Base-by-base conservation (phyloP, 768 basidiomycete genomes). In the Cyclocybe aegerita region DNA sequence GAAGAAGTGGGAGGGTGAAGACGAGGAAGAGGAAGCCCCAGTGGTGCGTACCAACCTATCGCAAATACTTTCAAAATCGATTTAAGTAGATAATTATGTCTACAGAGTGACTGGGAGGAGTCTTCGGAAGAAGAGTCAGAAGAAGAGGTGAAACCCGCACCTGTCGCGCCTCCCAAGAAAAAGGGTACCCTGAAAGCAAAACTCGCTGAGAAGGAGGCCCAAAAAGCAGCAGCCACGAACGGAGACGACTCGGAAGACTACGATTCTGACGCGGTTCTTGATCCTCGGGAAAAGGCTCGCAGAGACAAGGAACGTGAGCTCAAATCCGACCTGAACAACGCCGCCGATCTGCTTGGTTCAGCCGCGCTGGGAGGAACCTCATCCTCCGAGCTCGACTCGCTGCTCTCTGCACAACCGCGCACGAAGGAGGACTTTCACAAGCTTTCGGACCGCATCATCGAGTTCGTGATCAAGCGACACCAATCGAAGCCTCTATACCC, bases 131-230 rank as follows among this genome's bases (percentile, higher is more conserved):
- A 69, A 41, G 90, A 76, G 32, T 88, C 88, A 1, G 82, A 82
- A 5, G 86, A 88, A 35, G 91, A 79, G 41, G 68, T 76, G 4
- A 66, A 79, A 2, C 63, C 74, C 4, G 66, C 76, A 3, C 57
- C 81, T 0, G 80, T 75, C 40, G 84, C 85, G 12, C 85, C 90
- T 3, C 82, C 86, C 1, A 92, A 90, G 76, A 96, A 97, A 73
- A 97, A 94, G 72, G 93, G 91, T 46, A 90, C 88, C 1, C 69
- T 98, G 57, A 97, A 97, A 68, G 82, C 83, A 14, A 96, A 95
- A 67, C 72, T 98, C 2, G 93, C 93, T 0, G 93, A 95, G 69
- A 97, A 93, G 69, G 94, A 93, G 61, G 88, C 85, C 0, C 76
- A 76, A 52, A 90, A 86, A 53, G 83, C 83, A 2, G 75, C 78